A percentile compares a stretch with the other conserved stretches of the same genome.
phyloP scores from a whole-genome alignment of 2,329 filamentous ascomycete genomes.

The Rugonectria rugulosa region DNA sequence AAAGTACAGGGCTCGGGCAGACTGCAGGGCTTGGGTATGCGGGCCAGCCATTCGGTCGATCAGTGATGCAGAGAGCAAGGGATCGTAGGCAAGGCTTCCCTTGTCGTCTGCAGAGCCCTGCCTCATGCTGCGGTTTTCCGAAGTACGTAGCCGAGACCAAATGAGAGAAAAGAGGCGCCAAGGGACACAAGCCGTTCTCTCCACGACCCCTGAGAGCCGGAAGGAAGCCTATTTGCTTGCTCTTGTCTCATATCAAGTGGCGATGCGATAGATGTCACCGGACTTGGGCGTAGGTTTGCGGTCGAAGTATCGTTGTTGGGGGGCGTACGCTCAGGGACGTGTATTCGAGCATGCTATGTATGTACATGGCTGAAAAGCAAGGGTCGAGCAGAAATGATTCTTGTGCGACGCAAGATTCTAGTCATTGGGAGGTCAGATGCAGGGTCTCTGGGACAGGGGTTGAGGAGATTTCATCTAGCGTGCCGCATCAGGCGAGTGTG shows the following conservation, averaged over 20 bases:
- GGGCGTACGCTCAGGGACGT: slow-evolving; percentile 1
- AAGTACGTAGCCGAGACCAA: slow-evolving; percentile 1
- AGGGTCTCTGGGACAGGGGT: not conserved
- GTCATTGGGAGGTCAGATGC: slow-evolving; percentile 1
- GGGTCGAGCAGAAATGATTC: no score
- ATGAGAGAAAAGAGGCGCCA: slow-evolving; percentile 13
- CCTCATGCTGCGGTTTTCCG: slow-evolving; percentile 5
- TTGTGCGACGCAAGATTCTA: not conserved
- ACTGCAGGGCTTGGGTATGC: not conserved
- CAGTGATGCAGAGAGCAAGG: slow-evolving; percentile 23
- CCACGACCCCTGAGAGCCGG: slow-evolving; percentile 23
- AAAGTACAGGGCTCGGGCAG: not conserved
- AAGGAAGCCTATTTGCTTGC: slow-evolving; percentile 32
- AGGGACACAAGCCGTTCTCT: slow-evolving; percentile 16
- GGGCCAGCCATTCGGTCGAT: slow-evolving; percentile 22
- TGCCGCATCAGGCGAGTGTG: not conserved
- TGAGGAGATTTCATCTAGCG: not conserved
- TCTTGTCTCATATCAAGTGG: slow-evolving; percentile 8
- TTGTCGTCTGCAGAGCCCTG: slow-evolving; percentile 26
- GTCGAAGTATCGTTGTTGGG: slow-evolving; percentile 8
- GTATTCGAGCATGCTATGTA: no score
- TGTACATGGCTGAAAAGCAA: slow-evolving; percentile 6
- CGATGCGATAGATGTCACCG: slow-evolving; percentile 11
- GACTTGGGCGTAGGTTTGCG: slow-evolving; percentile 17
- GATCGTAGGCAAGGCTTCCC: slow-evolving; percentile 26